Conservation (phyloP, 2,329 filamentous ascomycete genomes). For the Chrysosporium queenslandicum region DNA sequence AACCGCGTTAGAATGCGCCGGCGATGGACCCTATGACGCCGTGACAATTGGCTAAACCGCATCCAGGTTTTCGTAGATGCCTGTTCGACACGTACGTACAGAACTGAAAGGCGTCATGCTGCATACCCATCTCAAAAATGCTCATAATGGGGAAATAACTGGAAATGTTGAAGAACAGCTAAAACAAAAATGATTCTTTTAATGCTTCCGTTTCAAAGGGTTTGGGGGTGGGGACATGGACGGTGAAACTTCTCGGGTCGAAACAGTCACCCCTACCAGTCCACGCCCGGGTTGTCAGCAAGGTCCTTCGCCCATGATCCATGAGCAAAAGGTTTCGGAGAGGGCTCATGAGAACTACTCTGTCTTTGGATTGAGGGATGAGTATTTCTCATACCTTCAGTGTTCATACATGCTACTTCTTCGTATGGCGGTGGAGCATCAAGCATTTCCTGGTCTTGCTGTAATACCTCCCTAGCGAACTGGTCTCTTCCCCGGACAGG, state of each 20-base stretch:
- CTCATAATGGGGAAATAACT: not conserved
- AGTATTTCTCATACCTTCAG: constrained; percentile 7
- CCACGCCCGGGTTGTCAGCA: constrained; percentile 23
- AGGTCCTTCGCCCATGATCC: constrained; percentile 9
- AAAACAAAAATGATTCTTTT: not conserved
- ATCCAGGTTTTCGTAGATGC: not conserved
- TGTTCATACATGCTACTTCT: constrained; percentile 9
- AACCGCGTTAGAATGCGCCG: not conserved
- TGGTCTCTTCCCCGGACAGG: not conserved
- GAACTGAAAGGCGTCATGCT: not conserved
- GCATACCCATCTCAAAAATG: too few relatives aligned
- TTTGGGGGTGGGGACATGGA: constrained; percentile 18
- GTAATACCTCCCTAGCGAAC: not conserved
- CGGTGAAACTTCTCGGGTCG: constrained; percentile 14
- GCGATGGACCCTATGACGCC: not conserved
- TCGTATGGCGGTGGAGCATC: constrained; percentile 12
- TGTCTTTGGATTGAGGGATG: not conserved
- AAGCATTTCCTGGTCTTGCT: constrained; percentile 10
- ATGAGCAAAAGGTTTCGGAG: not conserved
- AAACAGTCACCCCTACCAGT: constrained; percentile 23
- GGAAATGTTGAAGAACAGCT: too few relatives aligned
- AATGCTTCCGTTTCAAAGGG: constrained; percentile 30
- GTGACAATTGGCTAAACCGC: not conserved
- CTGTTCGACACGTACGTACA: not conserved
- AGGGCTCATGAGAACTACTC: not conserved